Evolutionary conservation across 129 eudicot species (phyloP), one percentile per base, ranked within the genome.

Genomic region (carrot (Daucus carota)): DNA sequence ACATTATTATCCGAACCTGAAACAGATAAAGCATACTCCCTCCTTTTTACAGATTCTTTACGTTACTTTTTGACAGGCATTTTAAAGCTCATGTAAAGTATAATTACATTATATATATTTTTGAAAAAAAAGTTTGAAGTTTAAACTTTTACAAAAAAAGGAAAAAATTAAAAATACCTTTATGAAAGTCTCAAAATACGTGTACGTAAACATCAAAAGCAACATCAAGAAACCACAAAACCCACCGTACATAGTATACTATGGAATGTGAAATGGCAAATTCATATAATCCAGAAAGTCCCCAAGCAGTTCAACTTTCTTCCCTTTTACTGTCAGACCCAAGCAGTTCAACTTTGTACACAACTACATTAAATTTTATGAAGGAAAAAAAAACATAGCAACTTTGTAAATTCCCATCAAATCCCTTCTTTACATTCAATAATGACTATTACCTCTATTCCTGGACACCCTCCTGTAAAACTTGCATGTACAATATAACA

Each of bases 381-480:
- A 28, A 14, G 36, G 13, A 26, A 3, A 59, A 59, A 26, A n/a
- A 2, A 8, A 60, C 17, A 28, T 12, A 60, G 34, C 32, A 60
- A 60, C 67, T 28, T 26, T 60, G 33, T 10, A 26, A 60, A 10
- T 34, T 11, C 33, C 0, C 36, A 29, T 5, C 68, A 62, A 62
- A 28, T 28, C 68, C 36, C 68, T 62, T 60, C 34, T 29, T 62
- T 62, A 62, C 33, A 62, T 29, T 29, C 8, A 62, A 29, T 14
- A 62, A 28, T 62, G 36, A 62, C 20, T 28, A 62, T 62, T 36
- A 62, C 33, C 68, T 60, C 57, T 59, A 40, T 75, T 60, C 72
- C 79, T 29, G 74, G 26, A 44, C 17, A 15, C 70, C 60, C 28
- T 59, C 36, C 50, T 40, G 79, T 60, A 75, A 31, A 69, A 75